Evolutionary conservation across 2,329 filamentous ascomycete genomes (phyloP).

Genomic region (Aureobasidium leucospermi): DNA sequence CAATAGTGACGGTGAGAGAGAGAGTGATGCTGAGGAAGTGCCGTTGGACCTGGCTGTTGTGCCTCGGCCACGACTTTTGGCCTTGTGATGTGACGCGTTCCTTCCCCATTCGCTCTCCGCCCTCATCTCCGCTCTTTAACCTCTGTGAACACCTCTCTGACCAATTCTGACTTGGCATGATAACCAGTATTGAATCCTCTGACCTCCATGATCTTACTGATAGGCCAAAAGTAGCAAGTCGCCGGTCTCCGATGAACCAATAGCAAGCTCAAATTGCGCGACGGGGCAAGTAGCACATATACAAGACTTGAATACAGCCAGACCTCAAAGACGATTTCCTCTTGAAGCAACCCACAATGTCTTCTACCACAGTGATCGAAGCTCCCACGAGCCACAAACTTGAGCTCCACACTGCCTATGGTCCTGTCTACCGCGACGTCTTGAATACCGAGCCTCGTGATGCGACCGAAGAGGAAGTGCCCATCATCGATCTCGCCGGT

Average conservation of each 20-base stretch:
- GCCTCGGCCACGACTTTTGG: background rate
- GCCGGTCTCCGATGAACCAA: background rate
- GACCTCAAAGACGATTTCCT: background rate
- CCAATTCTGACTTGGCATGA: background rate
- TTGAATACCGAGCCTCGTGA: background rate
- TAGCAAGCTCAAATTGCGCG: background rate
- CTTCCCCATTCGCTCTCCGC: background rate
- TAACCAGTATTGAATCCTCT: background rate
- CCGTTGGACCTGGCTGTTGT: background rate
- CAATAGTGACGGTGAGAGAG: no score
- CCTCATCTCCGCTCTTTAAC: background rate
- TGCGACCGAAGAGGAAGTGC: background rate
- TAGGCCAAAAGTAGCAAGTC: background rate
- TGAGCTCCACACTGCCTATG: background rate
- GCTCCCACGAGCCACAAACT: background rate
- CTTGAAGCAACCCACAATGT: background rate
- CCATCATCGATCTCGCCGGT: constrained; percentile 36
- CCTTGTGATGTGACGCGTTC: background rate
- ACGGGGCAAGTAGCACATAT: background rate
- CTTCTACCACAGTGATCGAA: background rate
- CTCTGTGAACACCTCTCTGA: no score
- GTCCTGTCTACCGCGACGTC: constrained; percentile 1
- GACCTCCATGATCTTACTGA: background rate
- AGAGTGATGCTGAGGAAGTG: background rate
- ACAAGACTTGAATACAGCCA: background rate